phyloP scores from a whole-genome alignment of 148 eudicot genomes.

The Chenopodium berlandieri region DNA sequence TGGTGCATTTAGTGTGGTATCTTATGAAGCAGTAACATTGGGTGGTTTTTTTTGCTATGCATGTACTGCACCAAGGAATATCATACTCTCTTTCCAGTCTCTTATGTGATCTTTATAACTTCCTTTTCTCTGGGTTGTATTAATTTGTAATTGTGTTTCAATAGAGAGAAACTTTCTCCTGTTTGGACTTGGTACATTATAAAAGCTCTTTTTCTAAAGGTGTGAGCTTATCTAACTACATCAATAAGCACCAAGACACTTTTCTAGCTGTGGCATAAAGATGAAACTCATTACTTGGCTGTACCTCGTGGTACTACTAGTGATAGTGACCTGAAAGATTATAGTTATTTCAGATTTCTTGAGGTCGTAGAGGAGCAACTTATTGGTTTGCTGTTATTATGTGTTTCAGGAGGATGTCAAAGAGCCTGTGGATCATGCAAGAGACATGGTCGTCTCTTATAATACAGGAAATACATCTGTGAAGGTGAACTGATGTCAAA shows the following conservation, averaged over 20 bases:
- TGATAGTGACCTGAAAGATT: not conserved
- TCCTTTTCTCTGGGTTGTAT: too few relatives aligned
- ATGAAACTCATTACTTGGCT: not conserved
- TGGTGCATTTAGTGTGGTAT: too few relatives aligned
- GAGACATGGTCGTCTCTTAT: slow-evolving; percentile 33
- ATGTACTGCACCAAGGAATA: too few relatives aligned
- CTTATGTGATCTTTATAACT: too few relatives aligned
- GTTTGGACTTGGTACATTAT: not conserved
- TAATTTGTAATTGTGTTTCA: not conserved
- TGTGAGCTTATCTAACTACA: too few relatives aligned
- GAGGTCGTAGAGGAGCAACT: not conserved
- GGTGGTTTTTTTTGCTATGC: too few relatives aligned
- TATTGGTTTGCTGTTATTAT: slow-evolving; percentile 8
- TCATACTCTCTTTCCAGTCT: too few relatives aligned
- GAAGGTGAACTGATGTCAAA: slow-evolving; percentile 34
- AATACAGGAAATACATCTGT: slow-evolving; percentile 23
- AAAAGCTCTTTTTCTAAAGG: too few relatives aligned
- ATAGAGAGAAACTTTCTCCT: not conserved
- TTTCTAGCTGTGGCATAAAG: too few relatives aligned
- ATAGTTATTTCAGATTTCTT: not conserved
- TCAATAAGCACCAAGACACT: too few relatives aligned
- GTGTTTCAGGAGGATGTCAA: slow-evolving; percentile 40
- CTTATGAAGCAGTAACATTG: too few relatives aligned
- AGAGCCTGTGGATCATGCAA: slow-evolving; percentile 30
- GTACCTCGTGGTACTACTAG: not conserved